Evolutionary conservation across 129 eudicot genomes (phyloP), one percentile per base, ranked within the genome.

Genomic region (Rutidosis leptorrhynchoides): DNA sequence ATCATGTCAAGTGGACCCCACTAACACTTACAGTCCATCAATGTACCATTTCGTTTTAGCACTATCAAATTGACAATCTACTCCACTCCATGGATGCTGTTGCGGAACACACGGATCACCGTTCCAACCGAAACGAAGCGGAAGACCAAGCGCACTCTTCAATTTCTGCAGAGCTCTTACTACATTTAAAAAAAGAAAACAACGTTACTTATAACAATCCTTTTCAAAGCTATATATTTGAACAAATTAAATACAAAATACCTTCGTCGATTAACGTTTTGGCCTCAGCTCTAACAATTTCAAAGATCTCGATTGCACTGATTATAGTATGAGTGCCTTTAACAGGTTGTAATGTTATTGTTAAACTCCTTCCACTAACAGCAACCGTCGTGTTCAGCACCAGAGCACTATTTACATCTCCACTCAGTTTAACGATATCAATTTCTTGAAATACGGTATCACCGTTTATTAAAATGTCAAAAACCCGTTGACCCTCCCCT

Each of bases 21-120:
- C 75, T 64, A 46, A 48, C 68, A 79, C 99, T 46, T 86, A 94
- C 99, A 94, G 83, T 78, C 99, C 99, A 79, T 89, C 99, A 70
- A 94, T 94, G 74, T 82, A 86, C 96, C 96, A 85, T 82, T 86
- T 94, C 26, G 58, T 51, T 81, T 80, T 77, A 32, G 53, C 62
- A 58, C 68, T 69, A 81, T 94, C 84, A 77, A 86, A 89, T 60
- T 76, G 92, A 66, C 99, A 94, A 78, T 94, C 97, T 26, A 86
- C 93, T 81, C 99, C 99, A 57, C 87, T 89, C 99, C 99, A 94
- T 49, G 99, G 99, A 77, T 94, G 99, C 74, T 84, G 97, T 42
- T 86, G 95, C 1, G 99, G 99, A 55, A 89, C 95, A 81, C 99
- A 94, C 21, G 99, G 99, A 81, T 94, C 99, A 52, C 99, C 99